Base-by-base conservation (phyloP, 1,284 basidiomycete species). In the Clitocybe nebularis region DNA sequence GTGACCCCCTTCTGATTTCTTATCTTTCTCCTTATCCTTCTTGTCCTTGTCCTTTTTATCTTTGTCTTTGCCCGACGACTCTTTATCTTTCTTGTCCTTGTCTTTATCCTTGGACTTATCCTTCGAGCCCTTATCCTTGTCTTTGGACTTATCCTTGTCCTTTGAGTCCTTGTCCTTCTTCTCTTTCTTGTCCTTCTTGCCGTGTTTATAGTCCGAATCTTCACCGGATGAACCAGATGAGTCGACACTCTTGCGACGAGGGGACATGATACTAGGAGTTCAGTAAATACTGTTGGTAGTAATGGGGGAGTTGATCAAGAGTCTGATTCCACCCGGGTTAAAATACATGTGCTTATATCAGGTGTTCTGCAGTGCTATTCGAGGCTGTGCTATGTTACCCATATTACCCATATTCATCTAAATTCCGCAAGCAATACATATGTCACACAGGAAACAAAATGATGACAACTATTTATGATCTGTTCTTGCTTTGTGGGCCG, bases 191-290 rank as follows among this genome's bases (percentile, higher is more conserved):
- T 39, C n/a, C 36, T 33, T 39, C 14, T 24, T 26, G 28, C 8
- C 39, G 32, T 13, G 36, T 21, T 26, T 43, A 28, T 41, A 39
- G 16, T 39, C 37, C 14, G 43, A 47, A 14, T 45, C 41, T 5
- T 44, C 42, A 22, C 46, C 37, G 6, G 50, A 55, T 7, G 59
- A 63, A 20, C 48, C 49, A 0, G 59, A 60, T 1, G 62, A 62
- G 37, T 59, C 59, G 20, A 56, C 32, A 43, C 56, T 57, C 42
- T 51, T 59, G 39, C 52, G 50, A 30, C 53, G 49, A 36, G 47
- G 26, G 19, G 30, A 39, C 16, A 26, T 30, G 5, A n/a, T n/a
- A n/a, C n/a, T 35, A 11, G 17, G 10, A 5, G 13, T 17, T 5
- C 2, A 25, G n/a, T 13, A 23, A 3, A 2, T 7, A 33, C 9